Evolutionary conservation across 768 basidiomycete species (phyloP).

Genomic region (Serendipita sp.): DNA sequence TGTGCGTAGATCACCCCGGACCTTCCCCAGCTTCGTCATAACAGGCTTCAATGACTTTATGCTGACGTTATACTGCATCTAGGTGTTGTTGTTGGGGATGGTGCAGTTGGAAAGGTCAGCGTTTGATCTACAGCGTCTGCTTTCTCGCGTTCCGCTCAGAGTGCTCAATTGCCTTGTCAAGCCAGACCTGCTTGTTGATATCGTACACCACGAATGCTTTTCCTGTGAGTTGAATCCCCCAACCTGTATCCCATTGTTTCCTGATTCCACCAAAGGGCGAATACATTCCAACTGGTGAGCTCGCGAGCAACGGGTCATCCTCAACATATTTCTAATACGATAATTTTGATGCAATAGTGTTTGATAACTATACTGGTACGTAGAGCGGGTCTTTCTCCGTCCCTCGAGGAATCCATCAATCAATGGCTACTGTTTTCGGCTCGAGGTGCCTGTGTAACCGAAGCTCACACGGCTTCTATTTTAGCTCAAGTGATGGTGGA

Average conservation of each 20-base stretch:
- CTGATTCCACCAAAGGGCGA: slow-evolving; percentile 47
- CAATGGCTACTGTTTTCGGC: not conserved
- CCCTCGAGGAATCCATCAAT: not conserved
- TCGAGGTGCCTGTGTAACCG: not conserved
- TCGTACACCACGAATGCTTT: slow-evolving; percentile 99
- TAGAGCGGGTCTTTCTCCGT: slow-evolving; percentile 12
- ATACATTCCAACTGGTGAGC: slow-evolving; percentile 84
- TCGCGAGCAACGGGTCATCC: too few species aligned
- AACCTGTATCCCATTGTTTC: slow-evolving; percentile 13
- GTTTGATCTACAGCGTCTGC: slow-evolving; percentile 7
- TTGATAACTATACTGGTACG: slow-evolving; percentile 78
- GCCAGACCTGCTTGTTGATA: slow-evolving; percentile 92
- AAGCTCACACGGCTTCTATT: not conserved
- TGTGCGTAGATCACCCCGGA: not conserved
- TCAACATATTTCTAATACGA: not conserved
- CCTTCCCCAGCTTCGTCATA: not conserved
- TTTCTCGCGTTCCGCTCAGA: not conserved
- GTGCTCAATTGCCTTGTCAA: slow-evolving; percentile 13
- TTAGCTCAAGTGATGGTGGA: slow-evolving; percentile 94
- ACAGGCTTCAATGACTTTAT: not conserved
- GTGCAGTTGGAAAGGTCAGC: slow-evolving; percentile 88
- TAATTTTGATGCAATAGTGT: slow-evolving; percentile 38
- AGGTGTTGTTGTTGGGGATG: slow-evolving; percentile 98
- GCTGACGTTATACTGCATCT: slow-evolving; percentile 11
- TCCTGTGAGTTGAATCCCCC: slow-evolving; percentile 45